phyloP scores from a whole-genome alignment of 2,329 filamentous ascomycete genomes.

The Cryphonectria japonica region DNA sequence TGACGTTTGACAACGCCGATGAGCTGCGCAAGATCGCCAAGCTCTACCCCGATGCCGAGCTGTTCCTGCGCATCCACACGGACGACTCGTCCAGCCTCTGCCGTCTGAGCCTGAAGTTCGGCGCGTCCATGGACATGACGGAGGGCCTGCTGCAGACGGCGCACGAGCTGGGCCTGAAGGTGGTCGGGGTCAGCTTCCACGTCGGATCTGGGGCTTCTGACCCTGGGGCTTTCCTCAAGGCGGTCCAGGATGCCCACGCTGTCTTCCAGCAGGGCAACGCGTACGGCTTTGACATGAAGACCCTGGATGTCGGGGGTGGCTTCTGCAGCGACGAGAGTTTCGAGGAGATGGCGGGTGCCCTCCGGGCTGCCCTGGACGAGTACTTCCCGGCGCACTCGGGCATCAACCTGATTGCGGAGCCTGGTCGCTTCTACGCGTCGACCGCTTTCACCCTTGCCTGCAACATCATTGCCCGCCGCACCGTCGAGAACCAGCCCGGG shows the following conservation, averaged over 20 bases:
- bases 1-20: slow-evolving; percentile 99
- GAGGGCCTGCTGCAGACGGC: slow-evolving; percentile 78
- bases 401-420: slow-evolving; percentile 90
- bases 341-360: slow-evolving; percentile 82
- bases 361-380: slow-evolving; percentile 79
- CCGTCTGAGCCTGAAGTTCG: slow-evolving; percentile 96
- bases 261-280: slow-evolving; percentile 85
- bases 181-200: slow-evolving; percentile 96
- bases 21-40: slow-evolving; percentile 98
- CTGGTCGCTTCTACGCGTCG: slow-evolving; percentile 94
- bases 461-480: slow-evolving; percentile 93
- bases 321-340: slow-evolving; percentile 85
- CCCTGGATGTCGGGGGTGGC: slow-evolving; percentile 91
- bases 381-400: slow-evolving; percentile 77
- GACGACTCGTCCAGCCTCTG: slow-evolving; percentile 95
- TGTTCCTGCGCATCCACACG: slow-evolving; percentile 92
- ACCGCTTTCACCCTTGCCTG: slow-evolving; percentile 92
- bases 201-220: slow-evolving; percentile 96
- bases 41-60: slow-evolving; percentile 84
- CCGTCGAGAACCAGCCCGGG: slow-evolving; percentile 70
- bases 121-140: slow-evolving; percentile 83
- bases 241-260: slow-evolving; percentile 82
- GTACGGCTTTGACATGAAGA: slow-evolving; percentile 80
- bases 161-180: slow-evolving; percentile 80
- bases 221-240: slow-evolving; percentile 86